Percentiles rank a stretch among this genome's conserved stretches.
phyloP scores from a whole-genome alignment of 2,329 filamentous ascomycete species.

The Fusarium paranaense region DNA sequence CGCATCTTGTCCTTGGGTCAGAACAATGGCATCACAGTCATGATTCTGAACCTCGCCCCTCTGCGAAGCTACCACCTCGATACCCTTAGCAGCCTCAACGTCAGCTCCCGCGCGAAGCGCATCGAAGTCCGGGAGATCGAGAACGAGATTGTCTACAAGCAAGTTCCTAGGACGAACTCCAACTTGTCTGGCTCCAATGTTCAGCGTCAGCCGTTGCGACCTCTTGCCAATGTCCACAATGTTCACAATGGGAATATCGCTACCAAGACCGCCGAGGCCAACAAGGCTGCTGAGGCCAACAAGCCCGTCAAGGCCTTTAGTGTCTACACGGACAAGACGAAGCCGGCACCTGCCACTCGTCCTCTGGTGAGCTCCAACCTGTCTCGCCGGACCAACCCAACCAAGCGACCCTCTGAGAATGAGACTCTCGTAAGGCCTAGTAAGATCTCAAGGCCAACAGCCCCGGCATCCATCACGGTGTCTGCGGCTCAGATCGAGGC shows the following conservation, averaged over 20 bases:
- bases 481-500: constrained; percentile 85
- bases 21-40: constrained; percentile 94
- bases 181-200: constrained; percentile 53
- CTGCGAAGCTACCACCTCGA: constrained; percentile 94
- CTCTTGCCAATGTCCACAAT: constrained; percentile 81
- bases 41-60: constrained; percentile 95
- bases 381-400: constrained; percentile 47
- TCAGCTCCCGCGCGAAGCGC: constrained; percentile 94
- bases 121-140: constrained; percentile 96
- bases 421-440: constrained; percentile 57
- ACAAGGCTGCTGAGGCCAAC: constrained; percentile 62
- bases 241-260: constrained; percentile 71
- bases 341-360: constrained; percentile 52
- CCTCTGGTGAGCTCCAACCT: constrained; percentile 51
- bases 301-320: constrained; percentile 87
- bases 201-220: constrained; percentile 81
- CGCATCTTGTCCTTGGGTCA: constrained; percentile 91
- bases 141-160: constrained; percentile 91
- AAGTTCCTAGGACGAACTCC: constrained; percentile 69
- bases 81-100: constrained; percentile 92
- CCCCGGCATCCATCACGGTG: constrained; percentile 58
- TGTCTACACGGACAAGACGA: constrained; percentile 83
- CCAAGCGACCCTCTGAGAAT: constrained; percentile 59
- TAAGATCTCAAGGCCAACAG: constrained; percentile 54
- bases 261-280: constrained; percentile 59